Evolutionary conservation across 116 monocot species (phyloP), one percentile per base, ranked within the genome.

Genomic region (Cymodocea nodosa): DNA sequence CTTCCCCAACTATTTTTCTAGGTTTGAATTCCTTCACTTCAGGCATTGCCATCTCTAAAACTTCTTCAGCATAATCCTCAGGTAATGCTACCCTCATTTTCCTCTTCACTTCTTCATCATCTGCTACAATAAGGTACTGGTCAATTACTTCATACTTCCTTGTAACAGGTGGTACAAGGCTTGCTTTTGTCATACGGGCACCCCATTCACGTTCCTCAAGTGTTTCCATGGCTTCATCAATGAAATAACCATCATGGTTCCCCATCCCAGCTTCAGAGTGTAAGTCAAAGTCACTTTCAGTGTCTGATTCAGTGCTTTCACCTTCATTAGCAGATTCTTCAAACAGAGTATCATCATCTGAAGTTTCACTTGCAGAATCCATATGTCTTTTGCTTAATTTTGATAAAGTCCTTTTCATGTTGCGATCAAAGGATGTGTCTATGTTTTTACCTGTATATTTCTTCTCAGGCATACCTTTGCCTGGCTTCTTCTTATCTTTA

Each of bases 111-210:
- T 99, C 92, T 64, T 82, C 77, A 70, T 92, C 89, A 81, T 99
- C 99, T 70, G 99, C 92, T 68, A 99, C 73, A 50, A 86, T 64
- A 65, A 99, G 78, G 70, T 99, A 99, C 51, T 69, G 71, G 24
- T 99, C 99, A 40, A 99, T 92, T 44, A 86, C 84, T 80, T 99
- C 99, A 67, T 99, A 99, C 68, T 99, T 99, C 59, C 99, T 76
- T n/a, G 99, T 92, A 66, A 99, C 76, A 18, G 99, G 99, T 49
- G 99, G 99, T 62, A 89, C 99, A 70, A 99, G 84, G 68, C 99
- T 87, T 51, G 84, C 92, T 85, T 99, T 92, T 64, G 99, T 99
- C 99, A 99, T 99, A 50, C 99, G 92, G 58, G 99, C 99, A 74
- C 99, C 99, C 99, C 92, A 99, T 79, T 87, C 92, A 75, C 92